Evolutionary conservation across 2,329 filamentous ascomycete genomes (phyloP).

Genomic region (Bretziella fagacearum): DNA sequence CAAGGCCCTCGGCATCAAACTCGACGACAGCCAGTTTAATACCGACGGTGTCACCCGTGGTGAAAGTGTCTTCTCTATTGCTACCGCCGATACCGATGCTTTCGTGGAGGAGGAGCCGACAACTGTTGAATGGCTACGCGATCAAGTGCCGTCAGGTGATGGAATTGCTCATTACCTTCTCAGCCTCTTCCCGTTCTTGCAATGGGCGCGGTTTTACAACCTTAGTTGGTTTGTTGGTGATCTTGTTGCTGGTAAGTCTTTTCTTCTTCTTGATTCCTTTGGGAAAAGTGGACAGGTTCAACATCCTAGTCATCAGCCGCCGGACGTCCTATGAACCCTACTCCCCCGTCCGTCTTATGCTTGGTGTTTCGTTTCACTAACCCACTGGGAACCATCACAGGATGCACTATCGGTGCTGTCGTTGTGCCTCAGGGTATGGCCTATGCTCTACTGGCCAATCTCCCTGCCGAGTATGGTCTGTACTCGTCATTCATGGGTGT

Average conservation of each 20-base stretch:
- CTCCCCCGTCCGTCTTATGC: no score
- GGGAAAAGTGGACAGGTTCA: no score
- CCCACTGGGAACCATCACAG: no score
- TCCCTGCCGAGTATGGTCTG: constrained; percentile 33
- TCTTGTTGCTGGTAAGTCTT: constrained; percentile 48
- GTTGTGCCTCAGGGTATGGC: constrained; percentile 39
- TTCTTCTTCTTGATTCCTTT: neutral
- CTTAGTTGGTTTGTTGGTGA: constrained; percentile 77
- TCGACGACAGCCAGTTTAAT: constrained; percentile 37
- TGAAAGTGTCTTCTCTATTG: constrained; percentile 61
- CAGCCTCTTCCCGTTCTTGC: constrained; percentile 69
- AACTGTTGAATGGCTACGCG: constrained; percentile 51
- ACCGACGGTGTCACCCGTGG: constrained; percentile 51
- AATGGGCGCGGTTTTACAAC: constrained; percentile 88
- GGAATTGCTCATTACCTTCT: constrained; percentile 44
- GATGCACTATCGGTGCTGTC: constrained; percentile 25
- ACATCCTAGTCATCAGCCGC: no score
- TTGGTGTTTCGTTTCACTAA: no score
- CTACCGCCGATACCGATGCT: constrained; percentile 44
- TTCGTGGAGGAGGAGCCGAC: constrained; percentile 76
- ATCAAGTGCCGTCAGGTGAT: constrained; percentile 40
- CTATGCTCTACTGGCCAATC: constrained; percentile 32
- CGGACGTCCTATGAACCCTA: constrained; percentile 5
- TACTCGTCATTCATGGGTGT: constrained; percentile 88
- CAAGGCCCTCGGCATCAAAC: constrained; percentile 66